Evolutionary conservation across 768 basidiomycete genomes (phyloP), one percentile per base, ranked within the genome.

Genomic region (Leccinum variicolor): DNA sequence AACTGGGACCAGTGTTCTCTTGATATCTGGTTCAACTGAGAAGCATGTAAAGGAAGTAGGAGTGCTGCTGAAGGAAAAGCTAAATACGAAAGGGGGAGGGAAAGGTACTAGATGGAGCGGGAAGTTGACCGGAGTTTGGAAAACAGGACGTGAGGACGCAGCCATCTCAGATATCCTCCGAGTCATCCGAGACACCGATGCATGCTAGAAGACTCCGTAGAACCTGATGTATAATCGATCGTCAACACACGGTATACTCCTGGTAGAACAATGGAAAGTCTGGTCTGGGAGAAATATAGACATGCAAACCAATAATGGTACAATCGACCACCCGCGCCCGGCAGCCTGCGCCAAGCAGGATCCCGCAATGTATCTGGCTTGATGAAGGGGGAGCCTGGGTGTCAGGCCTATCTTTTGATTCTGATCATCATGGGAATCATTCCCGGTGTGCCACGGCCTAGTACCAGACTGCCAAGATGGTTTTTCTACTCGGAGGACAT

Each of bases 41-140:
- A 75, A 80, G 52, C 73, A 72, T 10, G 85, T 89, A 17, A 88
- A 85, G 69, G 76, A 73, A 59, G 73, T 72, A 2, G 87, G 87
- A 3, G 84, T 84, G 3, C 75, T 68, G 25, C 67, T 89, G 45
- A 89, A 83, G 68, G 66, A 72, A 5, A 84, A 79, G 61, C 73
- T 88, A 28, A 76, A 76, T 9, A 77, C 88, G 49, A 92, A 86
- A 73, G 91, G 91, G 7, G 91, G 91, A 11, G 89, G 90, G 4
- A 90, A 87, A 65, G 90, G 88, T 2, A 62, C 74, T 17, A 82
- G 80, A 63, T 92, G 90, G 86, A 90, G 89, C 59, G 90, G 90
- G 10, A 87, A 91, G 68, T 80, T 78, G 55, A 77, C 70, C 7
- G 89, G 89, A 0, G 69, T 69, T 39, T 69, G 69, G 68, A 71